Conservation (phyloP, 176 grass and related monocot species). For the Triticum urartu region DNA sequence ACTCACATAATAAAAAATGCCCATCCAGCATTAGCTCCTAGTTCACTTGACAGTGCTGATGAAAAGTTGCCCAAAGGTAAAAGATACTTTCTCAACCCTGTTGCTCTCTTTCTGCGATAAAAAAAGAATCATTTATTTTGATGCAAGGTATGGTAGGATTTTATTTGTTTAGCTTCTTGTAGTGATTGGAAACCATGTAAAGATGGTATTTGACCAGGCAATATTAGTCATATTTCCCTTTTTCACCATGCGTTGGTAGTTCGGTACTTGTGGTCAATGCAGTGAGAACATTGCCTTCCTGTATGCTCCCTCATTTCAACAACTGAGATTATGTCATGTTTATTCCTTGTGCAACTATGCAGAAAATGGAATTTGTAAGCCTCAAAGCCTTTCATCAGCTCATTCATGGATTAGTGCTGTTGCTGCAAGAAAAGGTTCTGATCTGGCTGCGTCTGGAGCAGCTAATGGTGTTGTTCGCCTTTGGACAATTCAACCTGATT, state of each 20-base stretch:
- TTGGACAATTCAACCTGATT: slow-evolving; percentile 59
- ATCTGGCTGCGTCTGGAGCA: slow-evolving; percentile 74
- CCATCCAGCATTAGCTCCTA: slow-evolving; percentile 42
- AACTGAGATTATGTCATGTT: not conserved
- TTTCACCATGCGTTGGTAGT: slow-evolving; percentile 1
- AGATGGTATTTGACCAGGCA: not conserved
- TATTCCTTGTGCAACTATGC: not conserved
- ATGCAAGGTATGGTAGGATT: not conserved
- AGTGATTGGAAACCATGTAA: not conserved
- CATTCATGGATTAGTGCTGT: slow-evolving; percentile 67
- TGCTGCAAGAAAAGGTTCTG: slow-evolving; percentile 62
- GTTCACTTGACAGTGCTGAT: slow-evolving; percentile 18
- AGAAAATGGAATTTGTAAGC: slow-evolving; percentile 39
- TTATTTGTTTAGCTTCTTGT: not conserved
- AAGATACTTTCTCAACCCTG: not conserved
- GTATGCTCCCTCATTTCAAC: not conserved
- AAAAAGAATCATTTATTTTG: not conserved
- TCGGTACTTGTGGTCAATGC: not conserved
- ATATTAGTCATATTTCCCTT: too few species aligned
- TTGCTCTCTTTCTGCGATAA: not conserved
- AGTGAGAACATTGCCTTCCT: not conserved
- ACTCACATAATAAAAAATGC: slow-evolving; percentile 72
- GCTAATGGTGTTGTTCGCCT: slow-evolving; percentile 59
- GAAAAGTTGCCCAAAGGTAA: slow-evolving; percentile 31
- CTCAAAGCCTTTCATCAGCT: slow-evolving; percentile 39